Conservation (phyloP, 176 grass and related monocot genomes). For the Stipa capillata region DNA sequence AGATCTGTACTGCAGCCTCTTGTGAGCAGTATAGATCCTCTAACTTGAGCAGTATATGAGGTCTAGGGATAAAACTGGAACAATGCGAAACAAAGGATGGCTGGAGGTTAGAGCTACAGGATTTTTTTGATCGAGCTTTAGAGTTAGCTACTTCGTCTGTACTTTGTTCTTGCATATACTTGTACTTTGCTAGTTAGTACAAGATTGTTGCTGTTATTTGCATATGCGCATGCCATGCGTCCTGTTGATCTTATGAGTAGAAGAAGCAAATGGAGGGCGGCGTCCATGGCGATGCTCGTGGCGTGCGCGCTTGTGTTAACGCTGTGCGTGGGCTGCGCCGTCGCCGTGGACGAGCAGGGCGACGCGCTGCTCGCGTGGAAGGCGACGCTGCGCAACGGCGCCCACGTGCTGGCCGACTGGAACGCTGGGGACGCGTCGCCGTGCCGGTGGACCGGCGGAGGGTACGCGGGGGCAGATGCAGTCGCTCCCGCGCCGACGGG, state of each 20-base stretch:
- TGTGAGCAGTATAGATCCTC: too few relatives aligned
- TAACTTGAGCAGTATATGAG: too few relatives aligned
- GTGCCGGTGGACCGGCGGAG: constrained; percentile 68
- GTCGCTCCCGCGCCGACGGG: too few relatives aligned
- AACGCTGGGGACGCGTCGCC: constrained; percentile 31
- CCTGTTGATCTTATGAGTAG: constrained; percentile 5
- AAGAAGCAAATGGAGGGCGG: constrained; percentile 31
- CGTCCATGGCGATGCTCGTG: background rate
- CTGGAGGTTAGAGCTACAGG: too few relatives aligned
- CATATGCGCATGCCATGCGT: background rate
- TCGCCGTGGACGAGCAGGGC: constrained; percentile 51
- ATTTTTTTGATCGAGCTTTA: too few relatives aligned
- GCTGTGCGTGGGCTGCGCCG: constrained; percentile 10
- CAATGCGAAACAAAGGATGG: too few relatives aligned
- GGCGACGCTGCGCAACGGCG: constrained; percentile 14
- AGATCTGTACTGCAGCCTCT: too few relatives aligned
- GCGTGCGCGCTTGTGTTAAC: constrained; percentile 5
- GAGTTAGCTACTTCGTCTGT: constrained; percentile 1
- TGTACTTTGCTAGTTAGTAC: constrained; percentile 3
- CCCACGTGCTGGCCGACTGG: constrained; percentile 37
- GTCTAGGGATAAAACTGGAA: too few relatives aligned
- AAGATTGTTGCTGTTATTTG: background rate
- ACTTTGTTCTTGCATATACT: constrained; percentile 27
- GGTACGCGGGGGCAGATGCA: too few relatives aligned
- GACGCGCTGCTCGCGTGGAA: constrained; percentile 69